Evolutionary conservation across 768 basidiomycete genomes (phyloP), one percentile per base, ranked within the genome.

Genomic region (Ramaria sp.): DNA sequence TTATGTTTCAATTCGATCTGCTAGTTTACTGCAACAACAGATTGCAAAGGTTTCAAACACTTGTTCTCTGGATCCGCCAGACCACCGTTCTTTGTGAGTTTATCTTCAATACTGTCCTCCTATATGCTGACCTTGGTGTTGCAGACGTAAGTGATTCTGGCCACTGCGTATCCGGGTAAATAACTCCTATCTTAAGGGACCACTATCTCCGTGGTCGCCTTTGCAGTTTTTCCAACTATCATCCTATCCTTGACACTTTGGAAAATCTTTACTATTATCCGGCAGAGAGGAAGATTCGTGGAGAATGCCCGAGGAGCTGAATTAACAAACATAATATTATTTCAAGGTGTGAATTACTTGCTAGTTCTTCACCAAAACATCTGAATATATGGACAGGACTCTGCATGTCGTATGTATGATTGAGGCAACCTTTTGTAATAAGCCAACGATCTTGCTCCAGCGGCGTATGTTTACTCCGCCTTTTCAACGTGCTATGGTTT

Each of bases 21-120:
- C 45, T 28, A 2, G 16, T 30, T 22, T 47, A 16, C 25, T 27
- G 20, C 22, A n/a, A n/a, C 15, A 18, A 16, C 27, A 54, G 52
- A 10, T 43, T 32, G n/a, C 28, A 24, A 24, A 18, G 12, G 30
- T 18, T 12, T 15, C 32, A 20, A 8, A 13, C 22, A 43, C 52
- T 16, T 54, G 52, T 28, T 44, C 52, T 18, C 45, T 44, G 8
- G 52, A 54, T 44, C 52, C 52, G 3, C 52, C 43, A 38, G 43
- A 54, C 30, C 2, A 43, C 20, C 39, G 52, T 3, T 15, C 52
- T 27, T n/a, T 34, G 52, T 54, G 27, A 54, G 52, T 54, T 44
- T 28, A 25, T 27, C 5, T 28, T 43, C 25, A 5, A 28, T 39
- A 28, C 8, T 42, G 5, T 52, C 6, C 4, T 24, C 8, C n/a